phyloP scores from a whole-genome alignment of 371 early-diverging fungal genomes.

The Parasitella parasitica region DNA sequence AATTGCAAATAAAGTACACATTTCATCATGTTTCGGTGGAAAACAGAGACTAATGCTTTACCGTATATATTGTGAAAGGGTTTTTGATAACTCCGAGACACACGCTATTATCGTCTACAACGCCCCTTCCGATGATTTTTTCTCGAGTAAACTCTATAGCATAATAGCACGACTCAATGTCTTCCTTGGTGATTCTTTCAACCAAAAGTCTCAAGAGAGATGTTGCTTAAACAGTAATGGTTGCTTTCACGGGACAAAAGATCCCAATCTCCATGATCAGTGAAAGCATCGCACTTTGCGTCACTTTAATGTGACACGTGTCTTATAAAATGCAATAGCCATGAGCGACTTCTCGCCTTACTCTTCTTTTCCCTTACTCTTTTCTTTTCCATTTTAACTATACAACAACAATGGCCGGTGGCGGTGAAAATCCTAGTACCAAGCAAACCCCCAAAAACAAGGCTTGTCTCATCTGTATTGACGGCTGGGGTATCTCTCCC shows the following conservation, averaged over 20 bases:
- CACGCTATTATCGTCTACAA: no score
- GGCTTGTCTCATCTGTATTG: conserved; percentile 83
- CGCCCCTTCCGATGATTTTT: no score
- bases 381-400: background rate
- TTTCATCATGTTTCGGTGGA: background rate
- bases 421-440: conserved; percentile 50
- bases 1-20: no score
- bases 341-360: background rate
- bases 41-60: background rate
- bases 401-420: conserved; percentile 45
- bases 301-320: conserved; percentile 16
- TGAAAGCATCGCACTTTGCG: background rate
- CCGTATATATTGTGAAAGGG: background rate
- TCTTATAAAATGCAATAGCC: conserved; percentile 7
- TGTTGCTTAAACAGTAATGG: no score
- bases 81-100: background rate
- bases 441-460: conserved; percentile 55
- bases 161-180: no score
- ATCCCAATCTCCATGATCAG: background rate
- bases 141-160: no score
- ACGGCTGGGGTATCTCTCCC: conserved; percentile 95
- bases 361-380: conserved; percentile 6
- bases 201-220: no score
- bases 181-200: no score
- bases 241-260: background rate